Conservation (phyloP, 768 basidiomycete species). For the Lentinula lateritia region DNA sequence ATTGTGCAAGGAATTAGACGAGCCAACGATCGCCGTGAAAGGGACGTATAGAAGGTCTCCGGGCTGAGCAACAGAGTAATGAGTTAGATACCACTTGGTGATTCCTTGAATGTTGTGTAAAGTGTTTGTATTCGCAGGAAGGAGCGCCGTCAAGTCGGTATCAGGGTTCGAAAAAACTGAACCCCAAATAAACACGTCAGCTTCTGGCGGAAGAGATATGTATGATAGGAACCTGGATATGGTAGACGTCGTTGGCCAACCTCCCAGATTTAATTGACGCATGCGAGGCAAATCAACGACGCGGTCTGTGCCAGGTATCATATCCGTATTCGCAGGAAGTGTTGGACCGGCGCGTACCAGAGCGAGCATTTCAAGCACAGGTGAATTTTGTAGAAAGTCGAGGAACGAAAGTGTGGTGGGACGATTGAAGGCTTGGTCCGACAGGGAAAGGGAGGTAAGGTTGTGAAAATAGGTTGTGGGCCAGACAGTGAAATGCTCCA, state of each 20-base stretch:
- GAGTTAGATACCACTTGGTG: constrained; percentile 4
- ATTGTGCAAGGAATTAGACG: background rate
- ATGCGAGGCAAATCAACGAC: background rate
- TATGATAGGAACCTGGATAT: background rate
- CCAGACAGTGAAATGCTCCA: constrained; percentile 7
- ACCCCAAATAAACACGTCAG: constrained; percentile 6
- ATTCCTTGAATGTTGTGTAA: background rate
- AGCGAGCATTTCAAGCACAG: constrained; percentile 4
- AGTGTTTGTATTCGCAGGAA: background rate
- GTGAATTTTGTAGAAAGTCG: constrained; percentile 5
- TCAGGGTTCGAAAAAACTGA: background rate
- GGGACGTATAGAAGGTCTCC: constrained; percentile 2
- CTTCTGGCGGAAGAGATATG: background rate
- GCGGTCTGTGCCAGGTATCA: background rate
- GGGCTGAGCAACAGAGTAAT: constrained; percentile 1
- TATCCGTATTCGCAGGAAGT: constrained; percentile 8
- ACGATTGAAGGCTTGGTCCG: background rate
- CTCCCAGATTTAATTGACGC: background rate
- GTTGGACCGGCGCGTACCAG: constrained; percentile 7
- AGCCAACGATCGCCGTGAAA: background rate
- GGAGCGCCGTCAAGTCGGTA: background rate
- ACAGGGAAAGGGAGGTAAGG: constrained; percentile 5
- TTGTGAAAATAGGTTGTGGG: constrained; percentile 4
- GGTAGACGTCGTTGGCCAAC: background rate
- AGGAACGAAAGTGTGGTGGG: constrained; percentile 4